Evolutionary conservation across 805 yeast genomes (phyloP), one percentile per base, ranked within the genome.

Genomic region (Priceomyces haplophilus): DNA sequence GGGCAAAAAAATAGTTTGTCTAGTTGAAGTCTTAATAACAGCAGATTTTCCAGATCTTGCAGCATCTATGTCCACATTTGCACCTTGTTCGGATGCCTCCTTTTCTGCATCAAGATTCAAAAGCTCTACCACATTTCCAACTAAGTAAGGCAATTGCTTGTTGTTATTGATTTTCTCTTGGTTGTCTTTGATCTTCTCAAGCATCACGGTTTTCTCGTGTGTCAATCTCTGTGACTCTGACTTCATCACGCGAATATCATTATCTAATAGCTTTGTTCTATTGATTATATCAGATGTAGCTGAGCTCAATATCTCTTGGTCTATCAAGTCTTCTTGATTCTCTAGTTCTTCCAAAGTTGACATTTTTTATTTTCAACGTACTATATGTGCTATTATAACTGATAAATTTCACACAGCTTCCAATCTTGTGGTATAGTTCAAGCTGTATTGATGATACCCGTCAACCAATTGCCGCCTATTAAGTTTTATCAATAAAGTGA

Each of bases 1-100:
- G 27, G 99, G 99, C 60, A 93, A 72, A 56, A 93, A 93, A 25
- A 93, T 95, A 2, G 99, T 93, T 61, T 93, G 99, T 59, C 99
- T 82, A 7, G 99, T 93, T 0, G 97, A 88, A 0, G 99, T 93
- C 67, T 93, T 93, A 49, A 93, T 87, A 29, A 93, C 99, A 1
- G 99, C 99, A n/a, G 96, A 88, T 67, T 91, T 89, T 5, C 99
- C 98, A 34, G 80, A 79, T 49, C 96, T 82, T 10, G 95, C 78
- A 37, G 97, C 86, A 59, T 93, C 97, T 53, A 88, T 71, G 65
- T 93, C 97, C 37, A 89, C 85, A 58, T 90, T 91, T 45, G 98
- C 97, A 30, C 98, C 98, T 63, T 93, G 96, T 48, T 85, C 88
- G 18, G 75, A 72, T 20, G 91, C 93, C 44, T 83, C 87, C 49